Conservation (phyloP, 257 asterid species). For the Fraxinus quadrangulata region DNA sequence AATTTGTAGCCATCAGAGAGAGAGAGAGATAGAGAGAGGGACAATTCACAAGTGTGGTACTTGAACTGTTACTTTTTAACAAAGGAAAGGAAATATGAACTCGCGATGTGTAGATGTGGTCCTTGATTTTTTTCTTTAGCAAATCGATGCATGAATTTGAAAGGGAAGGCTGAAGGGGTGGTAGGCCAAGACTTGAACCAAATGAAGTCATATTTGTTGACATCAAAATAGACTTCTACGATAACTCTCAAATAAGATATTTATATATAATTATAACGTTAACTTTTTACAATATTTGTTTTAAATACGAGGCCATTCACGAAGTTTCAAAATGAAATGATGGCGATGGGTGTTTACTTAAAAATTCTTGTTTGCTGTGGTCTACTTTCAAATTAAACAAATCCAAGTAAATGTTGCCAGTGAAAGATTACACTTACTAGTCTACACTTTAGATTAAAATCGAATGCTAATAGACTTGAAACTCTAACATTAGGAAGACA, state of each 20-base stretch:
- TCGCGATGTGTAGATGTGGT: conserved; percentile 35
- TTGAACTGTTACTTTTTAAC: conserved; percentile 19
- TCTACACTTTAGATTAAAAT: neutral
- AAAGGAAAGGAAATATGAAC: conserved; percentile 34
- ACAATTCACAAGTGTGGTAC: neutral
- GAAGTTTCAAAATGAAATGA: too few species aligned
- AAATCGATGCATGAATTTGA: conserved; percentile 37
- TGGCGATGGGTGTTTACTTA: too few species aligned
- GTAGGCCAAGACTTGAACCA: conserved; percentile 34
- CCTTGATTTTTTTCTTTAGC: conserved; percentile 26
- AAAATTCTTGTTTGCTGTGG: too few species aligned
- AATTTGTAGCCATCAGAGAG: neutral
- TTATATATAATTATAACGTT: too few species aligned
- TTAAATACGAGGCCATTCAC: too few species aligned
- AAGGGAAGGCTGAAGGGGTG: conserved; percentile 33
- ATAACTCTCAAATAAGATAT: neutral
- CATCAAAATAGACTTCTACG: neutral
- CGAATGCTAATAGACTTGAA: too few species aligned
- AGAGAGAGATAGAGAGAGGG: neutral
- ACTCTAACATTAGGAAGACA: neutral
- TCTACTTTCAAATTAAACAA: too few species aligned
- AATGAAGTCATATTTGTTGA: neutral
- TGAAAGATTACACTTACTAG: neutral
- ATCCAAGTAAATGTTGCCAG: too few species aligned
- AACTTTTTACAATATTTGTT: too few species aligned